phyloP scores from a whole-genome alignment of 306 rosid genomes.

The Acacia acuminata region DNA sequence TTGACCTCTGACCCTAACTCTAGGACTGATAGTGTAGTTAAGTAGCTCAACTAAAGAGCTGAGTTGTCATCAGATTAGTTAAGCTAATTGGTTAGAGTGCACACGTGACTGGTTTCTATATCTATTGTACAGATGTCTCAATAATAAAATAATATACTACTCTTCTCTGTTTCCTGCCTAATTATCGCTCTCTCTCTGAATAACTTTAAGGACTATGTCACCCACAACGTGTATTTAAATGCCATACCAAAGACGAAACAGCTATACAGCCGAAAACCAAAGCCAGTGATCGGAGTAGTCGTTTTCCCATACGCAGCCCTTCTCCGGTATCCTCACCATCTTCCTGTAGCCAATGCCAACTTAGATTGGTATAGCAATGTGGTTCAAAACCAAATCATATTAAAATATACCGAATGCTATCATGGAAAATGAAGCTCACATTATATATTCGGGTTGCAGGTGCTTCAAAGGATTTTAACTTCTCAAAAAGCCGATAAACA shows the following conservation, averaged over 20 bases:
- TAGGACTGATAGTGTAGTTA: background rate
- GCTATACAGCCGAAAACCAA: constrained; percentile 94
- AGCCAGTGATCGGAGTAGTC: constrained; percentile 80
- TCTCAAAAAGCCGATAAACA: constrained; percentile 95
- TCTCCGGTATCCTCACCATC: constrained; percentile 93
- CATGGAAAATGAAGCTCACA: constrained; percentile 55
- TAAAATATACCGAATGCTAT: background rate
- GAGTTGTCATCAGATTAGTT: too few relatives aligned
- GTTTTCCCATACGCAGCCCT: constrained; percentile 91
- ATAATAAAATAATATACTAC: too few relatives aligned
- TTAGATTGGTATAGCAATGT: constrained; percentile 22
- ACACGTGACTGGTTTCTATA: too few relatives aligned
- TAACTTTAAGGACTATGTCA: background rate
- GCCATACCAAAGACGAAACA: constrained; percentile 76
- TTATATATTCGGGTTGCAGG: constrained; percentile 61
- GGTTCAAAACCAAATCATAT: constrained; percentile 21
- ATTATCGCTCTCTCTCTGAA: too few relatives aligned
- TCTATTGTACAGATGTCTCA: too few relatives aligned
- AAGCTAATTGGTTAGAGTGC: too few relatives aligned
- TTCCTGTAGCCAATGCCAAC: constrained; percentile 61
- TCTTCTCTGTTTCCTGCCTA: too few relatives aligned
- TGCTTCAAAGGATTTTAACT: constrained; percentile 82
- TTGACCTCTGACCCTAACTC: constrained; percentile 21
- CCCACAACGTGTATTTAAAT: constrained; percentile 33
- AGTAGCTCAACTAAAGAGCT: too few relatives aligned